Percentiles rank a stretch among this genome's conserved stretches.
Evolutionary conservation across 2,329 filamentous ascomycete genomes (phyloP).

Genomic region (Fusarium sp.): DNA sequence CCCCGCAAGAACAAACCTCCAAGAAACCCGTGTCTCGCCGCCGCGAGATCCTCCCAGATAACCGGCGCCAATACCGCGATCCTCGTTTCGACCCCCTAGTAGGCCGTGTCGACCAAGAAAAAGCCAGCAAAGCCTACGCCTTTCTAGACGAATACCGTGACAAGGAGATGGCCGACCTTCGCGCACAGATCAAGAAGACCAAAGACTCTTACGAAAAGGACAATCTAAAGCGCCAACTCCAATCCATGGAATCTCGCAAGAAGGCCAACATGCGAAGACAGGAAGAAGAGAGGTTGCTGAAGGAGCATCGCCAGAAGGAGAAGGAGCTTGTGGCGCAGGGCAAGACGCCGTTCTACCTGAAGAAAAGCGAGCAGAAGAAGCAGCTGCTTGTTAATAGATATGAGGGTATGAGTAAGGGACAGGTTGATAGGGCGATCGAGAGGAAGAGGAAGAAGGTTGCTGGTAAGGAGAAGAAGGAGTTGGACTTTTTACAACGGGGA

Average conservation of each 20-base stretch:
- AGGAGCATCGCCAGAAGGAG: constrained; percentile 82
- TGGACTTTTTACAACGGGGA: constrained; percentile 55
- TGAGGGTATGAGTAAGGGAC: constrained; percentile 81
- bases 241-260: constrained; percentile 80
- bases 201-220: constrained; percentile 73
- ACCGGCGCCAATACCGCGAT: constrained; percentile 73
- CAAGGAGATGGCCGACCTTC: constrained; percentile 81
- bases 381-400: constrained; percentile 80
- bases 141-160: constrained; percentile 89
- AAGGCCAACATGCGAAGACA: constrained; percentile 76
- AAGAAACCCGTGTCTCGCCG: constrained; percentile 84
- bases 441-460: constrained; percentile 88
- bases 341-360: constrained; percentile 92
- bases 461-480: constrained; percentile 81
- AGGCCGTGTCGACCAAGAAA: constrained; percentile 61
- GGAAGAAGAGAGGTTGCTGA: constrained; percentile 72
- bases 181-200: constrained; percentile 68
- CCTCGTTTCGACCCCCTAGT: constrained; percentile 83
- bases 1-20: constrained; percentile 81
- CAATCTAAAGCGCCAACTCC: constrained; percentile 74
- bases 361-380: constrained; percentile 92
- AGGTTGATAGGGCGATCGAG: constrained; percentile 86
- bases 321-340: constrained; percentile 85
- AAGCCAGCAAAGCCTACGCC: constrained; percentile 76
- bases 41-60: constrained; percentile 72